Evolutionary conservation across 2,329 filamentous ascomycete genomes (phyloP).

Genomic region (Pseudocercospora fijiensis): DNA sequence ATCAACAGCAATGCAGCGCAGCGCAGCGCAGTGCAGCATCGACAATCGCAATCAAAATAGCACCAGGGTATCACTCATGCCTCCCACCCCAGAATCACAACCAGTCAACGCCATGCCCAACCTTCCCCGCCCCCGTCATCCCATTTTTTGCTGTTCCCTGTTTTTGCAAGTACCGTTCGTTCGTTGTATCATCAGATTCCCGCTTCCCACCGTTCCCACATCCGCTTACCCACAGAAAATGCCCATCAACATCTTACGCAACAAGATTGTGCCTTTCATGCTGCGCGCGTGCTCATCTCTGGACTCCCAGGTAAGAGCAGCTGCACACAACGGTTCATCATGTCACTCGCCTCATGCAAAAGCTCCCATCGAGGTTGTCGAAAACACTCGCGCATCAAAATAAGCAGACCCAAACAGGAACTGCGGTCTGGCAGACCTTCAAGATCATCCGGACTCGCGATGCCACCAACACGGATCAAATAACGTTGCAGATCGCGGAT

Average conservation of each 20-base stretch:
- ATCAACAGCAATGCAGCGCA: slow-evolving; percentile 10
- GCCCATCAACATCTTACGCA: background rate
- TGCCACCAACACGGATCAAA: slow-evolving; percentile 68
- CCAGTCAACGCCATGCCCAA: background rate
- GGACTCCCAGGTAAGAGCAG: slow-evolving; percentile 47
- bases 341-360: slow-evolving; percentile 77
- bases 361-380: slow-evolving; percentile 85
- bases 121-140: background rate
- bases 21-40: background rate
- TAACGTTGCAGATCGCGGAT: slow-evolving; percentile 77
- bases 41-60: slow-evolving; percentile 8
- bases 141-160: slow-evolving; percentile 12
- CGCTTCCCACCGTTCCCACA: background rate
- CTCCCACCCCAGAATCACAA: slow-evolving; percentile 20
- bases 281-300: slow-evolving; percentile 12
- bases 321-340: slow-evolving; percentile 78
- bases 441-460: slow-evolving; percentile 74
- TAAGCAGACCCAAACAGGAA: slow-evolving; percentile 74
- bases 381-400: slow-evolving; percentile 80
- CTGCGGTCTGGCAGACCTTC: slow-evolving; percentile 74
- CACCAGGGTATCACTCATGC: slow-evolving; percentile 33
- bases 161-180: slow-evolving; percentile 9
- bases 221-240: background rate
- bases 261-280: background rate
- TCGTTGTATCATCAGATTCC: background rate